Evolutionary conservation across 495 filamentous ascomycete genomes (phyloP), one percentile per base, ranked within the genome.

Genomic region (Penicillium lagena): DNA sequence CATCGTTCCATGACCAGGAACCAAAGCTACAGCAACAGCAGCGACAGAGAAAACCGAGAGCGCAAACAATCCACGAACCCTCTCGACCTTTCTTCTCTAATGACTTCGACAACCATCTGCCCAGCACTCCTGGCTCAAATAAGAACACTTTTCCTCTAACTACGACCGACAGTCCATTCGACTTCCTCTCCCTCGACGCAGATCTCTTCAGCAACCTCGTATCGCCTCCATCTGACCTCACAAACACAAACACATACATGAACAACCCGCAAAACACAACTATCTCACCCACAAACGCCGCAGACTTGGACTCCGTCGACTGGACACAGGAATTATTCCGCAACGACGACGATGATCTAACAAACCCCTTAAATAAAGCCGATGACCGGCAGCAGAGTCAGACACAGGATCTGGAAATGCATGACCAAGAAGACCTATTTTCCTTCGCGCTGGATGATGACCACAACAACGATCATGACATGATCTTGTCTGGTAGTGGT

Each of bases 291-390:
- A 37, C 46, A 22, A 22, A 22, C n/a, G 28, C 53, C 10, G 31
- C 43, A 13, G 45, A 50, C 34, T 42, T 56, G 4, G 54, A 65
- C 12, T 44, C 49, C 28, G 45, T 66, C 1, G 64, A 72, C 50
- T 68, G 65, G 65, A 56, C 63, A 27, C 51, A 62, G 35, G 62
- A 66, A 13, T 49, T 69, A 2, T 63, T 68, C 8, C 59, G 54
- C 15, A 59, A 54, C 22, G 22, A 22, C 2, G 22, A 22, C 2
- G 4, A 22, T 22, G 4, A 22, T 22, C 2, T 22, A 22, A 22
- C 2, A 22, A 22, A 22, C 4, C 22, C 3, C 22, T 22, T 22
- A 6, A 3, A 22, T 22, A 22, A 22, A 2, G 4, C 22, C 22
- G 6, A 22, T 6, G 22, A 22, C 22, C 2, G 22, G 22, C 3